phyloP scores from a whole-genome alignment of 352 stramenopile genomes.

The Pythium dissotocum region DNA sequence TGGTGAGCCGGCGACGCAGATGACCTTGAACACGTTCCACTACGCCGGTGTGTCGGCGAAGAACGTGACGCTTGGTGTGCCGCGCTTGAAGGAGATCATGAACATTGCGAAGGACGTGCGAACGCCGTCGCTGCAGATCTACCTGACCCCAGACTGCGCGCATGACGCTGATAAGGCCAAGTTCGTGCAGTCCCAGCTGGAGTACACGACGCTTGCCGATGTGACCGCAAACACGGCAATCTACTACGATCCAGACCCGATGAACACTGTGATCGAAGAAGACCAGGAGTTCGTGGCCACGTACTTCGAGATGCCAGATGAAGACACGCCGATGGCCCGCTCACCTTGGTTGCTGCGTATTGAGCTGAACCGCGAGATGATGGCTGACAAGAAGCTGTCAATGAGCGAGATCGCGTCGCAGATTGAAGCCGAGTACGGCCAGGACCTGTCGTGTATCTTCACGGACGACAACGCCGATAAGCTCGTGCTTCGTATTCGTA shows the following conservation, averaged over 20 bases:
- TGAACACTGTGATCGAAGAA: conserved; percentile 96
- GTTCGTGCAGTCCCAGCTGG: conserved; percentile 93
- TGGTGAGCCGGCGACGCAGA: conserved; percentile 99
- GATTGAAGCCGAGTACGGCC: conserved; percentile 95
- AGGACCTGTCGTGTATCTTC: conserved; percentile 96
- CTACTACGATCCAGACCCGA: conserved; percentile 98
- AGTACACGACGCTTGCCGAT: conserved; percentile 97
- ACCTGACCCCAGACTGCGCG: conserved; percentile 88
- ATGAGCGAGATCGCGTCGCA: conserved; percentile 97
- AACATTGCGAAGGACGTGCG: conserved; percentile 98
- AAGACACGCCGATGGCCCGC: conserved; percentile 92
- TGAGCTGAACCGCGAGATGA: conserved; percentile 97
- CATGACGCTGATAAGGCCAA: conserved; percentile 88
- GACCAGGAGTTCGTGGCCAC: conserved; percentile 97
- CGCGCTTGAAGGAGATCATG: conserved; percentile 99
- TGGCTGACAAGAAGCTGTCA: conserved; percentile 97
- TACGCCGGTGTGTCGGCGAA: conserved; percentile 99
- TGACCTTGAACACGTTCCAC: conserved; percentile 99
- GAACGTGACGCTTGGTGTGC: conserved; percentile 99
- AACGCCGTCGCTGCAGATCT: conserved; percentile 96
- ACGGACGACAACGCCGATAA: conserved; percentile 98
- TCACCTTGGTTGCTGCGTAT: conserved; percentile 99
- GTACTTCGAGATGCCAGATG: conserved; percentile 97
- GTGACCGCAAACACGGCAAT: conserved; percentile 97
- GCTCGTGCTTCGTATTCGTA: conserved; percentile 96